Conservation (phyloP, 2,329 filamentous ascomycete genomes). For the Fusarium foetens region DNA sequence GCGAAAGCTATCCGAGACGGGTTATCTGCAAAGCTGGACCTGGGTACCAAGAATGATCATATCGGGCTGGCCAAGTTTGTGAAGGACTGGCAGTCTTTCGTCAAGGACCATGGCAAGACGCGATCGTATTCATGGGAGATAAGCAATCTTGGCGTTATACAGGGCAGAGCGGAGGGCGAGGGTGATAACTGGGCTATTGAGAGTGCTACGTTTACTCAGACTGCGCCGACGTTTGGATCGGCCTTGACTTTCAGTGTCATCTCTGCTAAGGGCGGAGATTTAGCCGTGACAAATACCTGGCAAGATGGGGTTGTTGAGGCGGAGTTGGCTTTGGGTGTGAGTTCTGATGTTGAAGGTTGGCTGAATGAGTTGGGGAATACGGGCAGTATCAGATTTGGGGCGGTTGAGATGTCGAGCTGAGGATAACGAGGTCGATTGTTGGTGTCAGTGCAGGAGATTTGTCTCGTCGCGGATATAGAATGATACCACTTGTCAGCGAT, state of each 20-base stretch:
- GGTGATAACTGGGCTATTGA: background rate
- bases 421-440: background rate
- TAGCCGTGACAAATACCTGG: constrained; percentile 10
- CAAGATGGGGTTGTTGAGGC: constrained; percentile 12
- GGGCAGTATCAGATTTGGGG: background rate
- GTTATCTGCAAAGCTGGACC: constrained; percentile 33
- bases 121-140: constrained; percentile 13
- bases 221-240: background rate
- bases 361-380: background rate
- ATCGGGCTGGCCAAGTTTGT: constrained; percentile 14
- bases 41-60: constrained; percentile 5
- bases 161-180: background rate
- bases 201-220: constrained; percentile 7
- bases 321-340: background rate
- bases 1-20: constrained; percentile 28
- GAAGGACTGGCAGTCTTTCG: constrained; percentile 11
- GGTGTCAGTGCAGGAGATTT: background rate
- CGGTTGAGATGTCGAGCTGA: background rate
- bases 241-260: constrained; percentile 9
- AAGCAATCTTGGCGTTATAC: constrained; percentile 24
- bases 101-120: background rate
- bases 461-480: background rate
- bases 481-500: background rate
- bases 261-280: background rate
- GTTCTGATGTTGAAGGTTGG: constrained; percentile 9